Evolutionary conservation across 805 yeast genomes (phyloP), one percentile per base, ranked within the genome.

Genomic region (Kodamaea nitidulidarum): DNA sequence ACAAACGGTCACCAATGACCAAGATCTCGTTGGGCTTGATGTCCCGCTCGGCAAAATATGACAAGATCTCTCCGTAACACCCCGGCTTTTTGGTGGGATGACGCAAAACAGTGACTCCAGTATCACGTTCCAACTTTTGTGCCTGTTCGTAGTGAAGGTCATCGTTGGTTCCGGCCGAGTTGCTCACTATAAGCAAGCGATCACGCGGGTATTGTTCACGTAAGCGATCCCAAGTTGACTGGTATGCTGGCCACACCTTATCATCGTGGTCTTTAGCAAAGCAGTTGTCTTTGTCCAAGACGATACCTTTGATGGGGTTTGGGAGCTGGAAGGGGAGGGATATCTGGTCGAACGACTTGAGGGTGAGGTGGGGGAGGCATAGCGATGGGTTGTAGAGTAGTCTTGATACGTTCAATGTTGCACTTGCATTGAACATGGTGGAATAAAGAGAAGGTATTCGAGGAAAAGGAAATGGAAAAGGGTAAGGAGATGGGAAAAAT

Each of bases 281-380:
- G 55, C 98, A 91, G 59, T 93, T 93, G 62, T 93, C 98, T 58
- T 93, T 93, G 55, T 93, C 98, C 17, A 93, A 67, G 0, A 93
- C 91, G 1, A 90, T 73, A 0, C 88, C 95, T 52, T 78, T 81
- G 41, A 86, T 83, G 4, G 50, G 48, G 7, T 51, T 50, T 2
- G 41, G 42, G 2, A 63, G 63, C 33, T 21, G 38, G 16, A 75
- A 46, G 0, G 93, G 86, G 3, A 83, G 55, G 0, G 81, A 74
- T 3, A 84, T 56, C 36, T 76, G 73, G 49, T 77, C 80, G 49
- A 84, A 83, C 1, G 79, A 76, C 12, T 73, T 55, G 10, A 78
- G 68, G 0, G 72, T 62, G 16, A 74, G 22, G 33, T 81, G 84
- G 0, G 96, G 96, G 15, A 80, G 53, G 45, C 88, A 78, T 16